phyloP scores from a whole-genome alignment of 1,284 basidiomycete species.

The Papiliotrema fonsecae region DNA sequence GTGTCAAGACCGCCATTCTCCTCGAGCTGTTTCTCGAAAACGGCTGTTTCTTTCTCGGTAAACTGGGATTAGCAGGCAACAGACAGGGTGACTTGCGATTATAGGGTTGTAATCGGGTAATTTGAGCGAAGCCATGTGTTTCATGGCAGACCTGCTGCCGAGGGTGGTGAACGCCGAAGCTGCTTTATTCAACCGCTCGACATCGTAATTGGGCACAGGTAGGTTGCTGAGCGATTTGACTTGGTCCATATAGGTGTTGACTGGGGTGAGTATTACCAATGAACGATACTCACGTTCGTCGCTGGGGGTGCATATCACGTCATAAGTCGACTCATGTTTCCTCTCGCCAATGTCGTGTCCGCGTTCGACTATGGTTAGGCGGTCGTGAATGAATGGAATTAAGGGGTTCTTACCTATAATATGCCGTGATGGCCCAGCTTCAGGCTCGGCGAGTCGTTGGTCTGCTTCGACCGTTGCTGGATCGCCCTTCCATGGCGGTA shows the following conservation, averaged over 20 bases:
- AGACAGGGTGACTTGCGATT: constrained; percentile 17
- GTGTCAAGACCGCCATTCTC: constrained; percentile 44
- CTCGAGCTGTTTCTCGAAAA: constrained; percentile 39
- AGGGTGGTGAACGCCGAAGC: constrained; percentile 23
- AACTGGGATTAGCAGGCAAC: constrained; percentile 21
- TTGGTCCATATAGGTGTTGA: constrained; percentile 33
- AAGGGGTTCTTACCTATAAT: constrained; percentile 16
- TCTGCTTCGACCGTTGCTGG: too few relatives aligned
- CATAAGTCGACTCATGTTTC: constrained; percentile 34
- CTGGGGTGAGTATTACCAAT: constrained; percentile 11
- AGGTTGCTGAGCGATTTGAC: constrained; percentile 22
- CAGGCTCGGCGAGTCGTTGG: constrained; percentile 27
- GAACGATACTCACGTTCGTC: constrained; percentile 29
- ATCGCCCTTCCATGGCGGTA: constrained; percentile 44
- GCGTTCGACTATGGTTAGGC: constrained; percentile 25
- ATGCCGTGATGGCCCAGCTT: constrained; percentile 27
- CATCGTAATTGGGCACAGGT: constrained; percentile 35
- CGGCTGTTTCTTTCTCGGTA: constrained; percentile 26
- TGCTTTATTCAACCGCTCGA: constrained; percentile 32
- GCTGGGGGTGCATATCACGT: constrained; percentile 26
- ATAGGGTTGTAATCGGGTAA: constrained; percentile 34
- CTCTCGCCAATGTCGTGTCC: constrained; percentile 34
- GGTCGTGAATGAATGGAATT: neutral
- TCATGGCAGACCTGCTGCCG: constrained; percentile 26
- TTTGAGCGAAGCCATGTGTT: constrained; percentile 22